Evolutionary conservation across 257 asterid species (phyloP).

Genomic region (Plectranthus barbatus): DNA sequence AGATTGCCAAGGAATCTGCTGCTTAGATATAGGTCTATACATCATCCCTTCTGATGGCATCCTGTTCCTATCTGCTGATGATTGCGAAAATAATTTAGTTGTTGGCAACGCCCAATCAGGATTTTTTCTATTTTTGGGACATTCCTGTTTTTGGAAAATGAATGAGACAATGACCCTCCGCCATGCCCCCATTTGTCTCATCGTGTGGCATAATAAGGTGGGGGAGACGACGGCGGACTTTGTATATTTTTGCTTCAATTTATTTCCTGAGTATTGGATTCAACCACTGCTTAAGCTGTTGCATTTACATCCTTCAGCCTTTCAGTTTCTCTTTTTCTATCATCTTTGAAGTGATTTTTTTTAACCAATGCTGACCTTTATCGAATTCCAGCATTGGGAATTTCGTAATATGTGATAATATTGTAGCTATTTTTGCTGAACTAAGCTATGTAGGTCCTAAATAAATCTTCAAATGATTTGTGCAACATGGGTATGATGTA

Average conservation of each 20-base stretch:
- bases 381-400: too few species aligned
- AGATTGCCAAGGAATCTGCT: conserved; percentile 89
- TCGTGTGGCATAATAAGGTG: conserved; percentile 37
- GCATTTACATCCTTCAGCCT: neutral
- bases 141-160: conserved; percentile 19
- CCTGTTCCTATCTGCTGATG: conserved; percentile 24
- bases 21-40: conserved; percentile 27
- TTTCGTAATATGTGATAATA: too few species aligned
- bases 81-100: conserved; percentile 63
- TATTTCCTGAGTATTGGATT: conserved; percentile 18
- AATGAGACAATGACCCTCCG: conserved; percentile 27
- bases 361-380: too few species aligned
- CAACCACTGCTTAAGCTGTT: neutral
- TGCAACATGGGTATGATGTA: too few species aligned
- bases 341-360: neutral
- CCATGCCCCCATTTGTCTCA: conserved; percentile 31
- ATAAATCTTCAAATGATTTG: too few species aligned
- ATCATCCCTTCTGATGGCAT: neutral
- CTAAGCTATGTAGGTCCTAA: too few species aligned
- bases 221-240: conserved; percentile 23
- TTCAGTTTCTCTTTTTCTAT: neutral
- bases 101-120: conserved; percentile 37
- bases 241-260: conserved; percentile 50
- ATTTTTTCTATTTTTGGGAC: conserved; percentile 24
- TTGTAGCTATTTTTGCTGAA: too few species aligned